phyloP scores from a whole-genome alignment of 306 rosid species.

The Trichosanthes cucumerina region DNA sequence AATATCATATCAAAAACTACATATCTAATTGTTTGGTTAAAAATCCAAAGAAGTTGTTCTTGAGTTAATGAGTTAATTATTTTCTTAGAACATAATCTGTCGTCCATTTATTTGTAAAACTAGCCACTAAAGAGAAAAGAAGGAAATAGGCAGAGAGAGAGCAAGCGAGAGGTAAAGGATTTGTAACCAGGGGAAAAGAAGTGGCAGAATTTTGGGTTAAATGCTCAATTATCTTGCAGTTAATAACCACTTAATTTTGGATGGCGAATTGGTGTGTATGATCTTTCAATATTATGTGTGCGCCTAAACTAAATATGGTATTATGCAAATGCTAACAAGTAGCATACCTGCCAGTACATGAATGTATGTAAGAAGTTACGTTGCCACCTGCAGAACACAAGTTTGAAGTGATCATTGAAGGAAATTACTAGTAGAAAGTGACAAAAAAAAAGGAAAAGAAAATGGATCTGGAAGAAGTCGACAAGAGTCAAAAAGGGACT shows the following conservation, averaged over 20 bases:
- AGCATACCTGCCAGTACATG: constrained; percentile 93
- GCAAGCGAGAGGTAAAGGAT: background rate
- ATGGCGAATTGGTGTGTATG: background rate
- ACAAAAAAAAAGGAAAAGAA: background rate
- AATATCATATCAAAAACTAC: background rate
- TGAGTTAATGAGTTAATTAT: background rate
- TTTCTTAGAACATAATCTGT: background rate
- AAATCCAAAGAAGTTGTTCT: background rate
- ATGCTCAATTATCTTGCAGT: background rate
- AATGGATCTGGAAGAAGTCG: background rate
- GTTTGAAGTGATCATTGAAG: background rate
- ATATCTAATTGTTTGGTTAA: background rate
- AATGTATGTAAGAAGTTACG: constrained; percentile 79
- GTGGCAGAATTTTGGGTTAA: background rate
- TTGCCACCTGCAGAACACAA: constrained; percentile 57
- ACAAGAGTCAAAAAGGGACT: background rate
- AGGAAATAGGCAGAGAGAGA: background rate
- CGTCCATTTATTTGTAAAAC: background rate
- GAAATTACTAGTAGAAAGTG: background rate
- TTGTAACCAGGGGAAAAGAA: background rate
- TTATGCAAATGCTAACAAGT: background rate
- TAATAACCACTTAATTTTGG: background rate
- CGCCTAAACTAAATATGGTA: background rate
- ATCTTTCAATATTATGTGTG: background rate
- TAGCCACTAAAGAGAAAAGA: background rate